Percentiles rank a stretch among this genome's conserved stretches.
Conservation (phyloP, 2,329 filamentous ascomycete genomes). For the Ceratocystis alfenasii region DNA sequence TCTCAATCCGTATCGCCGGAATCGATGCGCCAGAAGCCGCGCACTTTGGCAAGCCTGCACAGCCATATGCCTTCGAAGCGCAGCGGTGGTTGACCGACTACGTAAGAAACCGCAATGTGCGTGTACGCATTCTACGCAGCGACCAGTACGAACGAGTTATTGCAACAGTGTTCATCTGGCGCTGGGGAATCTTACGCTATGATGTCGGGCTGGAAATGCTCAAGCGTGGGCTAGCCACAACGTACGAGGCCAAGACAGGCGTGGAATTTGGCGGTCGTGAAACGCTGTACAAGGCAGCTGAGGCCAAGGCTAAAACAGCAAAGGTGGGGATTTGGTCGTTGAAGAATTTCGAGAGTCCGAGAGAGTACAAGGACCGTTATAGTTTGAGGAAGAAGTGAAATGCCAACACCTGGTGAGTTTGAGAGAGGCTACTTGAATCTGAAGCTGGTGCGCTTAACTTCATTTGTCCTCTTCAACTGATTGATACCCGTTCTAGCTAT, state of each 20-base stretch:
- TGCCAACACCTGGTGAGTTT: background rate
- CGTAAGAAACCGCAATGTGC: conserved; percentile 59
- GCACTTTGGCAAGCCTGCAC: conserved; percentile 80
- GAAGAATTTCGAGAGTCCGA: conserved; percentile 65
- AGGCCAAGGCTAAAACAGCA: conserved; percentile 52
- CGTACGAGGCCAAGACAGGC: conserved; percentile 86
- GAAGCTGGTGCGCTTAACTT: background rate
- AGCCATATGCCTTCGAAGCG: conserved; percentile 74
- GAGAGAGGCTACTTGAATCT: background rate
- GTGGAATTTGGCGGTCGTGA: conserved; percentile 72
- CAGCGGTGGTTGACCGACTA: conserved; percentile 66
- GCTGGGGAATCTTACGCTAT: conserved; percentile 52
- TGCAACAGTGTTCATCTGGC: conserved; percentile 66
- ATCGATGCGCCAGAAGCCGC: conserved; percentile 86
- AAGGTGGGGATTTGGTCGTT: conserved; percentile 65
- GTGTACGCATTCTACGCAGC: conserved; percentile 67
- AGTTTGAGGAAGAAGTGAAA: conserved; percentile 11
- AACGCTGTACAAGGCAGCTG: conserved; percentile 51
- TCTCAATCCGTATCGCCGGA: conserved; percentile 80
- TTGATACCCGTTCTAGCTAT: background rate
- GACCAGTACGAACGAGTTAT: conserved; percentile 93
- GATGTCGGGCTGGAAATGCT: conserved; percentile 90
- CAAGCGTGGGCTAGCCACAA: conserved; percentile 68
- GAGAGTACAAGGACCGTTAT: conserved; percentile 61
- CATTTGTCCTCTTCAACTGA: background rate